phyloP scores from a whole-genome alignment of 495 filamentous ascomycete species.

The Zalerion maritima region DNA sequence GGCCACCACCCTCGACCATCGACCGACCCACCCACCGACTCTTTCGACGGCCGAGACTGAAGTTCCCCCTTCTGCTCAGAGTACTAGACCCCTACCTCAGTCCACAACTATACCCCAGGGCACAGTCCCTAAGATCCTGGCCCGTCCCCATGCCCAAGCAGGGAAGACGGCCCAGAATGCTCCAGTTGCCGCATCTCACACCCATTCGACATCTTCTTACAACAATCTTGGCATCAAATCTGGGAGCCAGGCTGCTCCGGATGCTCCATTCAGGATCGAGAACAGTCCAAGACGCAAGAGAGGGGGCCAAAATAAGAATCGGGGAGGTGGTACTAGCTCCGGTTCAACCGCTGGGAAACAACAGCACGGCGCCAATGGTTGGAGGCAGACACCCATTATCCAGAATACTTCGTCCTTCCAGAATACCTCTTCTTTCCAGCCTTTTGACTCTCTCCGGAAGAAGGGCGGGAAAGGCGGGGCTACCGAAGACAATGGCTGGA shows the following conservation, averaged over 20 bases:
- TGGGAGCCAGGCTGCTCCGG: slow-evolving; percentile 3
- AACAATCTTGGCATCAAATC: slow-evolving; percentile 2
- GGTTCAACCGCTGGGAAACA: slow-evolving; percentile 9
- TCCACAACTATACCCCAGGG: too few relatives aligned
- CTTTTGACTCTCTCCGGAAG: slow-evolving; percentile 41
- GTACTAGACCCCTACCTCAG: too few relatives aligned
- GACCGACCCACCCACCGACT: too few relatives aligned
- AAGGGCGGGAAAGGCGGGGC: slow-evolving; percentile 33
- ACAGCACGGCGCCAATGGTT: slow-evolving; percentile 46
- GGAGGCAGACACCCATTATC: slow-evolving; percentile 71
- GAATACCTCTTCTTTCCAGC: slow-evolving; percentile 41
- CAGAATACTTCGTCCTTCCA: slow-evolving; percentile 40
- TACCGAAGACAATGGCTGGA: slow-evolving; percentile 75
- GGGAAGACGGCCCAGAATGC: too few relatives aligned
- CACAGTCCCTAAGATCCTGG: too few relatives aligned
- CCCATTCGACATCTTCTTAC: slow-evolving; percentile 3
- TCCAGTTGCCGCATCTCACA: too few relatives aligned
- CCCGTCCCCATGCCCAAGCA: too few relatives aligned
- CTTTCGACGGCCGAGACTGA: too few relatives aligned
- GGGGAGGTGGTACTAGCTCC: slow-evolving; percentile 6
- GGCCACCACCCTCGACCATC: too few relatives aligned
- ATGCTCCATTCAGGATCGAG: slow-evolving; percentile 7
- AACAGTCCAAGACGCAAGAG: slow-evolving; percentile 21
- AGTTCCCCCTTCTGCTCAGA: too few relatives aligned
- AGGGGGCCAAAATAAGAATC: slow-evolving; percentile 18